phyloP scores from a whole-genome alignment of 2,329 filamentous ascomycete genomes.

The Sporothrix dimorphospora region DNA sequence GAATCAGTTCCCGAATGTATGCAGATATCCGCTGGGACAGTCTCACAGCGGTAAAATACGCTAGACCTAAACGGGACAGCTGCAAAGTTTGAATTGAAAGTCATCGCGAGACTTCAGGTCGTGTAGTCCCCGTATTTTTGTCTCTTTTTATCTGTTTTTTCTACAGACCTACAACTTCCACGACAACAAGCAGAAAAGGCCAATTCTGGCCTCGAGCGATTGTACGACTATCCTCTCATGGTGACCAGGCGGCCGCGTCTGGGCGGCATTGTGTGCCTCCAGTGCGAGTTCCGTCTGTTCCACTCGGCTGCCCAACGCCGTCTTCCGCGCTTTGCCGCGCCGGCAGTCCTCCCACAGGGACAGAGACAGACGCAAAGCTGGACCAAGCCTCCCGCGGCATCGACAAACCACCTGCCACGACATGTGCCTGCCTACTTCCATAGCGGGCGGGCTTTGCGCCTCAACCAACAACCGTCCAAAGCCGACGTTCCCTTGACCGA shows the following conservation, averaged over 20 bases:
- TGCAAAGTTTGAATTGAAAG: slow-evolving; percentile 25
- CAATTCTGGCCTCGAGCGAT: not conserved
- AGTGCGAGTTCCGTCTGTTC: slow-evolving; percentile 27
- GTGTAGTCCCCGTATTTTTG: not conserved
- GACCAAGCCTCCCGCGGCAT: not conserved
- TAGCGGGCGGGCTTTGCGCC: not conserved
- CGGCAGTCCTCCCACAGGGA: not conserved
- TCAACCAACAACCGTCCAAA: not conserved
- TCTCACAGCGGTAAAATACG: not conserved
- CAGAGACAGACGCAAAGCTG: not conserved
- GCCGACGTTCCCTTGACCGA: not conserved
- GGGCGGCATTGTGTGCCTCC: slow-evolving; percentile 31
- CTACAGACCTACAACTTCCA: not conserved
- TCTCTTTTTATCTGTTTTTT: no score
- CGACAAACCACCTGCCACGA: not conserved
- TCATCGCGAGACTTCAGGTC: not conserved
- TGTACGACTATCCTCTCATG: slow-evolving; percentile 5
- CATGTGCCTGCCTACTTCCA: not conserved
- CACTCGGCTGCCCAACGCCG: slow-evolving; percentile 4
- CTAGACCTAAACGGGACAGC: slow-evolving; percentile 25
- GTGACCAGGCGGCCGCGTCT: slow-evolving; percentile 11
- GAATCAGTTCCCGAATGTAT: not conserved
- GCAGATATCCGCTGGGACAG: not conserved
- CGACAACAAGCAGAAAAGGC: not conserved
- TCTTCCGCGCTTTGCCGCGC: not conserved